Conservation (phyloP, 352 stramenopile species). For the Phytophthora citrophthora region DNA sequence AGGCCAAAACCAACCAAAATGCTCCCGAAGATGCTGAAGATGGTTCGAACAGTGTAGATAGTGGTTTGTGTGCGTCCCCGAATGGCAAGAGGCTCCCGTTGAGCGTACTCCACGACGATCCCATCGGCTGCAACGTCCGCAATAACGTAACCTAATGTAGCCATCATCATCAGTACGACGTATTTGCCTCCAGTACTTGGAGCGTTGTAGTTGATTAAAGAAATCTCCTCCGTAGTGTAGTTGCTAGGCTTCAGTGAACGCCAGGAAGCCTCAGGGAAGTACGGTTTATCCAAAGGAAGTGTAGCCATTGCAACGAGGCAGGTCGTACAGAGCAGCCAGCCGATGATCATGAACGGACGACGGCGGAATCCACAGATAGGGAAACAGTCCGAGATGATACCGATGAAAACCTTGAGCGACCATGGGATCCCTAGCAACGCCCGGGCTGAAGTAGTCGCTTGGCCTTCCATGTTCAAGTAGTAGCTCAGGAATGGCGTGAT, state of each 20-base stretch:
- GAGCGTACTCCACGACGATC: conserved; percentile 51
- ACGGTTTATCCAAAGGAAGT: conserved; percentile 45
- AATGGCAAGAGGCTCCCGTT: conserved; percentile 43
- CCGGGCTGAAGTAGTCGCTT: conserved; percentile 58
- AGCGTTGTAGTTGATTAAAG: conserved; percentile 43
- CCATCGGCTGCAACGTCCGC: conserved; percentile 54
- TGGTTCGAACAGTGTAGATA: conserved; percentile 45
- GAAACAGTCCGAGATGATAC: conserved; percentile 69
- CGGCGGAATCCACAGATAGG: conserved; percentile 63
- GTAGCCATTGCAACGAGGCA: conserved; percentile 53
- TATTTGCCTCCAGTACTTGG: conserved; percentile 48
- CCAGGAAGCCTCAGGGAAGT: conserved; percentile 50
- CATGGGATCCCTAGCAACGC: conserved; percentile 62
- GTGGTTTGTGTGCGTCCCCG: conserved; percentile 46
- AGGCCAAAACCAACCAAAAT: conserved; percentile 42
- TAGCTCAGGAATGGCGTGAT: conserved; percentile 62
- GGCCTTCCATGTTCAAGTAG: conserved; percentile 75
- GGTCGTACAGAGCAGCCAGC: conserved; percentile 48
- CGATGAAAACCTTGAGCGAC: conserved; percentile 73
- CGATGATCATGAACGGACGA: conserved; percentile 67
- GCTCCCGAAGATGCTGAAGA: conserved; percentile 45
- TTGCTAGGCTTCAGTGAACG: conserved; percentile 28
- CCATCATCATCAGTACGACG: conserved; percentile 61
- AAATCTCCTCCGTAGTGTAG: conserved; percentile 27
- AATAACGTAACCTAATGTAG: conserved; percentile 59